Conservation (phyloP, 257 asterid genomes). For the Catharanthus roseus region DNA sequence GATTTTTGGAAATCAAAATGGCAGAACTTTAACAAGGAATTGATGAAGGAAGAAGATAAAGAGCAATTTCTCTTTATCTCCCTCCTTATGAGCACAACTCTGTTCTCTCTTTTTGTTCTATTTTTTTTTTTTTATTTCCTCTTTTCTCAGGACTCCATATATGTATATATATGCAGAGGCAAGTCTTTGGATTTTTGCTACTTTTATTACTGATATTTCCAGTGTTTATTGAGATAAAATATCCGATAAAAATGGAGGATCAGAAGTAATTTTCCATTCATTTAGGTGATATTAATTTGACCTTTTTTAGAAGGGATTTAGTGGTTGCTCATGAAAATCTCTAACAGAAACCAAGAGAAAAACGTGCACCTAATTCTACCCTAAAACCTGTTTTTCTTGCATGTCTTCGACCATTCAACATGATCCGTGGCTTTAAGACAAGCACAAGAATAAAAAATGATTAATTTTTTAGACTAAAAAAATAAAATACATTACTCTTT, state of each 20-base stretch:
- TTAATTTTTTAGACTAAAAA: too few species aligned
- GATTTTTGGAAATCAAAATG: not conserved
- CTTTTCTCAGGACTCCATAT: constrained; percentile 23
- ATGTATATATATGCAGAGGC: constrained; percentile 10
- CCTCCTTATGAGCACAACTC: constrained; percentile 6
- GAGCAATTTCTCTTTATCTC: constrained; percentile 32
- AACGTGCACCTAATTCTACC: not conserved
- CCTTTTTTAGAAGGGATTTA: not conserved
- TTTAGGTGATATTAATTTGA: not conserved
- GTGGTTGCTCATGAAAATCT: not conserved
- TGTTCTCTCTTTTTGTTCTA: not conserved
- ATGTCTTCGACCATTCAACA: too few species aligned
- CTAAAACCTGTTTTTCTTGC: not conserved
- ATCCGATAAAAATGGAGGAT: constrained; percentile 23
- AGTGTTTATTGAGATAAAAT: not conserved
- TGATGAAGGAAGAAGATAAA: constrained; percentile 36
- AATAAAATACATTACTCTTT: too few species aligned
- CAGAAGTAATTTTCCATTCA: constrained; percentile 1
- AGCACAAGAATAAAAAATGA: too few species aligned
- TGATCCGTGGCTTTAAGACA: too few species aligned
- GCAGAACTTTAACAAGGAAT: not conserved
- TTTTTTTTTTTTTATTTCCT: not conserved
- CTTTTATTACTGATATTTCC: not conserved
- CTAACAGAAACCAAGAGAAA: not conserved
- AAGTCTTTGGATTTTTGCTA: constrained; percentile 8